Evolutionary conservation across 768 basidiomycete species (phyloP).

Genomic region (Pleurotus sapidus): DNA sequence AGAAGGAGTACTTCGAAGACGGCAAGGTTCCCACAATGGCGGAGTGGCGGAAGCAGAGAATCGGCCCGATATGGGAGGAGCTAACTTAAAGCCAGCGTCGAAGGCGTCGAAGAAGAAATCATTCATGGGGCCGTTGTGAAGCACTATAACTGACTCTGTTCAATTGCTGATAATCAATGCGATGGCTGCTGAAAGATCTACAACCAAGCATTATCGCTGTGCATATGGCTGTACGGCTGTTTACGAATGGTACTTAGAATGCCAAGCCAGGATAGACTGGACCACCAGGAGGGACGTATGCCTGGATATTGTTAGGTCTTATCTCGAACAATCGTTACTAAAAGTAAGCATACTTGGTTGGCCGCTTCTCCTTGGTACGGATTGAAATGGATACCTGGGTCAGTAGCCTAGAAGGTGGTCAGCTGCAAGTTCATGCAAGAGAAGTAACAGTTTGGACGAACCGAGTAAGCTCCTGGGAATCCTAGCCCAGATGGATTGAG

Average conservation of each 20-base stretch:
- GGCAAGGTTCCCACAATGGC: slow-evolving; percentile 38
- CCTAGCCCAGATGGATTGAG: slow-evolving; percentile 32
- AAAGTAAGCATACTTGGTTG: slow-evolving; percentile 20
- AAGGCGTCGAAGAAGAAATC: slow-evolving; percentile 43
- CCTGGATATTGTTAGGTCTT: slow-evolving; percentile 15
- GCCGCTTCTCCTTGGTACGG: slow-evolving; percentile 32
- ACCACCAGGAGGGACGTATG: slow-evolving; percentile 30
- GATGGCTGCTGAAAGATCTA: too few species aligned
- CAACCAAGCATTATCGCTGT: too few species aligned
- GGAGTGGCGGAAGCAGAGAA: slow-evolving; percentile 37
- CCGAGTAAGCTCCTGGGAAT: slow-evolving; percentile 35
- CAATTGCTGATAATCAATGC: too few species aligned
- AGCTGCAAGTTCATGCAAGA: background rate
- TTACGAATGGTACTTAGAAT: background rate
- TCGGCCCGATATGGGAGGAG: slow-evolving; percentile 38
- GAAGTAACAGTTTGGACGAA: slow-evolving; percentile 6
- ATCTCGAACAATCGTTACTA: background rate
- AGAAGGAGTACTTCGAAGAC: slow-evolving; percentile 31
- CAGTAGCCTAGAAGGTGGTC: slow-evolving; percentile 26
- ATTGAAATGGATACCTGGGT: slow-evolving; percentile 33
- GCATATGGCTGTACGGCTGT: too few species aligned
- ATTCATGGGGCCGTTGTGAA: slow-evolving; percentile 43
- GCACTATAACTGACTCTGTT: slow-evolving; percentile 33
- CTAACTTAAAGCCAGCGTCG: slow-evolving; percentile 23
- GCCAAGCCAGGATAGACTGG: slow-evolving; percentile 27